phyloP scores from a whole-genome alignment of 1,284 basidiomycete genomes.

The Papiliotrema terrestris region DNA sequence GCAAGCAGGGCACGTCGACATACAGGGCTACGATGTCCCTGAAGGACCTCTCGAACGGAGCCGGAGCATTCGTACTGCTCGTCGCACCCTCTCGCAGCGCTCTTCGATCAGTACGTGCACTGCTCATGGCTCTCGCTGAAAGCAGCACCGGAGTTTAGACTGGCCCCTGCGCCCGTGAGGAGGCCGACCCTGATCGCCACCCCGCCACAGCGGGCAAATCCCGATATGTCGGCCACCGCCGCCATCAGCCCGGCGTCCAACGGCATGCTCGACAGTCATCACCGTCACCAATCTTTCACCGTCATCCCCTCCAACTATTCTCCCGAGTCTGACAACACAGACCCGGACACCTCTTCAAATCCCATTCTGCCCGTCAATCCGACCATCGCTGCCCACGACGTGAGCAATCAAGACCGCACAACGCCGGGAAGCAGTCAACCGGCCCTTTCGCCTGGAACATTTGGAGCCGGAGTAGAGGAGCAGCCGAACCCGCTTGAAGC shows the following conservation, averaged over 20 bases:
- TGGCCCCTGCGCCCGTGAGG: constrained; percentile 1
- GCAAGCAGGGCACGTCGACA: not conserved
- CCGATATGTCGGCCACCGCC: not conserved
- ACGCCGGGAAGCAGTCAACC: not conserved
- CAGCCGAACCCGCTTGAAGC: not conserved
- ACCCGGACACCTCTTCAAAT: not conserved
- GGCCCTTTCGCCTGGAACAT: not conserved
- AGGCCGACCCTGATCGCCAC: constrained; percentile 7
- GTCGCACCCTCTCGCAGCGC: not conserved
- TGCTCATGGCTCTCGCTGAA: not conserved
- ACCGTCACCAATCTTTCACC: too few species aligned
- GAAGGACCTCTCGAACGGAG: not conserved
- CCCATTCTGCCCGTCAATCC: too few species aligned
- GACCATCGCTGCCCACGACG: too few species aligned
- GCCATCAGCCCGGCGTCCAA: not conserved
- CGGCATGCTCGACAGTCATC: too few species aligned
- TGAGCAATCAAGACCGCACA: not conserved
- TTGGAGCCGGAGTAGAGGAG: not conserved
- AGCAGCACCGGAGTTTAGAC: constrained; percentile 1
- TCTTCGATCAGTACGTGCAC: not conserved
- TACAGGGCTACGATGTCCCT: not conserved
- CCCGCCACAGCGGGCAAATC: constrained; percentile 1
- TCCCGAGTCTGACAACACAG: constrained; percentile 13
- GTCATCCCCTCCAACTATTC: not conserved
- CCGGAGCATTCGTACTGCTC: not conserved